phyloP scores from a whole-genome alignment of 768 basidiomycete species.

The Termitomyces heimii region DNA sequence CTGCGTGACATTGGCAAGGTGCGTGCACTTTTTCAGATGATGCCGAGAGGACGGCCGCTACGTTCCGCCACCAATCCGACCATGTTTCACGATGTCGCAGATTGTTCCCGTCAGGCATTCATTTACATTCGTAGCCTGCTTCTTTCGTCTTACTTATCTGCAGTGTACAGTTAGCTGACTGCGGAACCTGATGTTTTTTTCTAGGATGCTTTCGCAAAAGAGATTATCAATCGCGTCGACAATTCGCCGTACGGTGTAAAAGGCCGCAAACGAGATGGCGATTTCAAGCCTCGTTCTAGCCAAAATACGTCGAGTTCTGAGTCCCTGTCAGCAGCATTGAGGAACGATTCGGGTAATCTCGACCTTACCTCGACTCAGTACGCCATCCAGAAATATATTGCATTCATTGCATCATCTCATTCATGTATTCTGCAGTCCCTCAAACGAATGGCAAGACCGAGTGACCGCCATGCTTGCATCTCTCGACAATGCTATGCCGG shows the following conservation, averaged over 20 bases:
- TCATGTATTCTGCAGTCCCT: slow-evolving; percentile 43
- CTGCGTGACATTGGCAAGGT: slow-evolving; percentile 49
- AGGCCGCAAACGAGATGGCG: slow-evolving; percentile 50
- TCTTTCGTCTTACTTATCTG: not conserved
- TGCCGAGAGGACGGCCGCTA: not conserved
- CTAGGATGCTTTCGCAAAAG: slow-evolving; percentile 72
- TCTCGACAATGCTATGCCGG: not conserved
- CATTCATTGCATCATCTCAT: slow-evolving; percentile 1
- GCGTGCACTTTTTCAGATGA: slow-evolving; percentile 9
- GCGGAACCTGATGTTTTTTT: slow-evolving; percentile 10
- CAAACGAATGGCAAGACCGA: slow-evolving; percentile 80
- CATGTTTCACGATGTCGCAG: slow-evolving; percentile 4
- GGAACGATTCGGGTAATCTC: slow-evolving; percentile 20
- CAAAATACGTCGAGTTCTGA: slow-evolving; percentile 19
- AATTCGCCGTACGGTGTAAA: slow-evolving; percentile 72
- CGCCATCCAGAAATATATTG: slow-evolving; percentile 17
- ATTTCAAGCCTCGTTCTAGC: slow-evolving; percentile 15
- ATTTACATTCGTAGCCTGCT: not conserved
- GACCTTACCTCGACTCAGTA: slow-evolving; percentile 62
- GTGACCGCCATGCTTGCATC: slow-evolving; percentile 37
- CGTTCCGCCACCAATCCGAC: slow-evolving; percentile 2
- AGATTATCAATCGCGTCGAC: slow-evolving; percentile 81
- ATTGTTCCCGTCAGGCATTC: not conserved
- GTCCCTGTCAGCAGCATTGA: slow-evolving; percentile 15
- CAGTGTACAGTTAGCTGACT: not conserved